Evolutionary conservation across 805 yeast genomes (phyloP).

Genomic region (Teunomyces tritomae): DNA sequence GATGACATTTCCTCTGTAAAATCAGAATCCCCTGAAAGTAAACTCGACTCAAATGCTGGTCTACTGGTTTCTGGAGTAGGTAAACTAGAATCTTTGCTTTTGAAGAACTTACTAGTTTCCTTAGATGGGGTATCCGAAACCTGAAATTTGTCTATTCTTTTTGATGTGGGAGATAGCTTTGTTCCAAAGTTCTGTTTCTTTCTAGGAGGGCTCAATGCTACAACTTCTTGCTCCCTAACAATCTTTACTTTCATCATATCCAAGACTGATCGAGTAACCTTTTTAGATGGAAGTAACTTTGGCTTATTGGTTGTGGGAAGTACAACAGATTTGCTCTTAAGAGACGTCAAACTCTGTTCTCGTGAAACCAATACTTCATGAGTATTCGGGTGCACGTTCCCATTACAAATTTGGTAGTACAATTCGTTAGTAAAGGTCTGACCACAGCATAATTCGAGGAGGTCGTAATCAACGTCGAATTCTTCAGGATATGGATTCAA

Average conservation of each 20-base stretch:
- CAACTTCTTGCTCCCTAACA: background rate
- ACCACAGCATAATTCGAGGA: conserved; percentile 47
- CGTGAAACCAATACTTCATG: conserved; percentile 47
- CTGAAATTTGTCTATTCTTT: conserved; percentile 8
- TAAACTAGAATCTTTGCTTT: background rate
- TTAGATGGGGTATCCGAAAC: conserved; percentile 5
- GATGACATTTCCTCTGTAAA: conserved; percentile 30
- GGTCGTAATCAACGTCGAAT: conserved; percentile 40
- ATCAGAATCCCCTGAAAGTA: conserved; percentile 29
- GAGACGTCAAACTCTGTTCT: conserved; percentile 34
- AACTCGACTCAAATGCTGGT: conserved; percentile 12
- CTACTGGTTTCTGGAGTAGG: conserved; percentile 7
- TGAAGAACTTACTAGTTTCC: conserved; percentile 11
- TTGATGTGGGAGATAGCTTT: conserved; percentile 11
- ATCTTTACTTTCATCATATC: background rate
- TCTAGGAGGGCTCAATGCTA: background rate
- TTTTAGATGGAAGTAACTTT: background rate
- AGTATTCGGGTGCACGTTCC: conserved; percentile 64
- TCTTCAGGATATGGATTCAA: conserved; percentile 54
- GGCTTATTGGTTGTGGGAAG: background rate
- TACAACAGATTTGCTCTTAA: conserved; percentile 12
- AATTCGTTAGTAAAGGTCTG: conserved; percentile 39
- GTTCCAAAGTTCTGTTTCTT: conserved; percentile 1
- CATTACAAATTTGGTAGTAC: conserved; percentile 59
- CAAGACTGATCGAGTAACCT: conserved; percentile 5